Percentiles rank a stretch among this genome's conserved stretches.
Conservation (phyloP, 1,139 yeast genomes). For the Hyphopichia fennica region DNA sequence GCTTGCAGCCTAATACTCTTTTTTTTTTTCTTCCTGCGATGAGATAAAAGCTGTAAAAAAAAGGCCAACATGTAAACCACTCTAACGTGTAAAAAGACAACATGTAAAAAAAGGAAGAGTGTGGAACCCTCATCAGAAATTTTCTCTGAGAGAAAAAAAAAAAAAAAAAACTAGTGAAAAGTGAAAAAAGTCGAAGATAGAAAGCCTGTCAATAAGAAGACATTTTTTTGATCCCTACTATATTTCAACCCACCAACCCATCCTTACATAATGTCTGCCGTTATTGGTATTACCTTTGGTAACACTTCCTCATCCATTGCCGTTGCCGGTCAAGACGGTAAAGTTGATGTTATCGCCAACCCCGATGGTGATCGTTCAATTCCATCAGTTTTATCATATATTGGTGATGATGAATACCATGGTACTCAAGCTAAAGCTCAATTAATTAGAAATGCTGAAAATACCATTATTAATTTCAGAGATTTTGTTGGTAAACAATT, state of each 20-base stretch:
- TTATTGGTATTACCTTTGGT: conserved; percentile 95
- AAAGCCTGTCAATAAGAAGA: background rate
- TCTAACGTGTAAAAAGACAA: background rate
- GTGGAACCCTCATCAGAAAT: conserved; percentile 2
- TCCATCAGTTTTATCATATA: conserved; percentile 89
- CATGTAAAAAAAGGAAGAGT: background rate
- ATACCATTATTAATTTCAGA: conserved; percentile 89
- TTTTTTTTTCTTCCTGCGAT: too few species aligned
- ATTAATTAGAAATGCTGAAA: conserved; percentile 82
- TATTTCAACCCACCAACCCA: background rate
- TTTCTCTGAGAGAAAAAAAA: background rate
- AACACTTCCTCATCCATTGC: conserved; percentile 96
- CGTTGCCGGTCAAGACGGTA: conserved; percentile 81
- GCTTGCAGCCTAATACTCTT: background rate
- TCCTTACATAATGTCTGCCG: conserved; percentile 39
- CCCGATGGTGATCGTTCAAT: conserved; percentile 99
- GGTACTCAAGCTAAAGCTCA: conserved; percentile 96
- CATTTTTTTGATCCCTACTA: background rate
- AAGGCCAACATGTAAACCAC: background rate
- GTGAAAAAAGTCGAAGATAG: background rate
- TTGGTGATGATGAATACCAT: conserved; percentile 93
- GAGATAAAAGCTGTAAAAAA: too few species aligned
- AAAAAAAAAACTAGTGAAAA: background rate
- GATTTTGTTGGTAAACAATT: conserved; percentile 83
- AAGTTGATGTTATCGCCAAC: conserved; percentile 96